Conservation (phyloP, 345 rosid genomes). For the Raphanus raphanistrum region DNA sequence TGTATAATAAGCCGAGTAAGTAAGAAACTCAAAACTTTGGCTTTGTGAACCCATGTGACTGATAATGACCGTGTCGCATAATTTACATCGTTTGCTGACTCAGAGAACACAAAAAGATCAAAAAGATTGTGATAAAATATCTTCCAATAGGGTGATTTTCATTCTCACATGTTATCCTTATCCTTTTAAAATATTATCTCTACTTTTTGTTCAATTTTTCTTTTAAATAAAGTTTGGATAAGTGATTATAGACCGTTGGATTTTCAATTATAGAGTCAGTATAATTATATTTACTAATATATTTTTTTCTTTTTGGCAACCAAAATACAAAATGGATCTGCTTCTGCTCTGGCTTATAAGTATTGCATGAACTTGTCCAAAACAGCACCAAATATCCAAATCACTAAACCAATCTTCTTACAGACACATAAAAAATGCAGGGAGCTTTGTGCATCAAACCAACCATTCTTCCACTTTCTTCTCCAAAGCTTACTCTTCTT, state of each 20-base stretch:
- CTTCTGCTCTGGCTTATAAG: conserved; percentile 28
- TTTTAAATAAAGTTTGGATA: conserved; percentile 12
- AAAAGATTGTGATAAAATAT: conserved; percentile 23
- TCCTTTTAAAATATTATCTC: conserved; percentile 21
- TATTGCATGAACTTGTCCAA: not conserved
- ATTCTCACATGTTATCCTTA: conserved; percentile 30
- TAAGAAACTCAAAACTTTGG: not conserved
- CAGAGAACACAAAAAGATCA: conserved; percentile 20
- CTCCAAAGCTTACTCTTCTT: conserved; percentile 29
- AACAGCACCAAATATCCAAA: conserved; percentile 21
- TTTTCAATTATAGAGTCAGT: conserved; percentile 17
- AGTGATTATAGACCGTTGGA: conserved; percentile 17
- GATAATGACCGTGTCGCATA: conserved; percentile 7
- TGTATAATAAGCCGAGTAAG: conserved; percentile 20
- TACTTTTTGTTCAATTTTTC: conserved; percentile 5
- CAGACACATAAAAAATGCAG: conserved; percentile 8
- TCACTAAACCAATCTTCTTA: conserved; percentile 4
- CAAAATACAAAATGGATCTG: not conserved
- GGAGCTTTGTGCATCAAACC: conserved; percentile 33
- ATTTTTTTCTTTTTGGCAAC: not conserved
- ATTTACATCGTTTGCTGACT: conserved; percentile 21
- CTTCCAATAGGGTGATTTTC: conserved; percentile 21
- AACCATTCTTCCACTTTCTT: conserved; percentile 29
- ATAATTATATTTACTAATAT: not conserved
- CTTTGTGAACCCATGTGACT: conserved; percentile 20